Conservation (phyloP, 768 basidiomycete genomes). For the Scleroderma bovista region DNA sequence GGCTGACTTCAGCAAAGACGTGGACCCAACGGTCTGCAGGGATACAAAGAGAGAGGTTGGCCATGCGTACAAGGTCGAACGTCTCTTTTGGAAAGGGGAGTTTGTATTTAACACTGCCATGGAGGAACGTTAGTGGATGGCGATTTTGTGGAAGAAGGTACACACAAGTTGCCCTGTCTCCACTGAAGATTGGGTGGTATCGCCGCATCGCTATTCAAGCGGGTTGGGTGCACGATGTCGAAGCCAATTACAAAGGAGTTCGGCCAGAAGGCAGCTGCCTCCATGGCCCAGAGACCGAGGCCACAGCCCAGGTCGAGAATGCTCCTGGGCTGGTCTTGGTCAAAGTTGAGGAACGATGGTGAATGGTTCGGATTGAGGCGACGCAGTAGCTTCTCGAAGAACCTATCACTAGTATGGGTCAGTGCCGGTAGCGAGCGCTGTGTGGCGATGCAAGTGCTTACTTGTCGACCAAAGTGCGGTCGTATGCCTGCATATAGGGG, state of each 20-base stretch:
- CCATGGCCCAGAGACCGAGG: constrained; percentile 58
- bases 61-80: constrained; percentile 73
- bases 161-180: constrained; percentile 66
- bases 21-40: constrained; percentile 55
- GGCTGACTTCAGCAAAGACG: constrained; percentile 53
- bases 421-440: constrained; percentile 4
- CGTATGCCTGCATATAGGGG: constrained; percentile 66
- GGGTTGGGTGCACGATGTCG: constrained; percentile 46
- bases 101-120: constrained; percentile 43
- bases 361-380: constrained; percentile 48
- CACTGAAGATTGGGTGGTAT: constrained; percentile 41
- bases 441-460: constrained; percentile 27
- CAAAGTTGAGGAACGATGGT: constrained; percentile 57
- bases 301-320: constrained; percentile 80
- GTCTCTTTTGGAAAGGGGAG: constrained; percentile 58
- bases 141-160: constrained; percentile 6
- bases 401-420: constrained; percentile 47
- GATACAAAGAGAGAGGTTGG: constrained; percentile 58
- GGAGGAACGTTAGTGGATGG: constrained; percentile 7
- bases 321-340: constrained; percentile 41
- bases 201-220: constrained; percentile 30
- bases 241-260: constrained; percentile 55
- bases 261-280: constrained; percentile 61
- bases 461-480: constrained; percentile 53
- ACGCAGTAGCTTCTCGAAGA: constrained; percentile 46